These are phyloP conservation scores for Botrytis hyacinthi DNA, from an alignment of 2,329 filamentous ascomycete genomes.

Conservation along the genomic window DNA sequence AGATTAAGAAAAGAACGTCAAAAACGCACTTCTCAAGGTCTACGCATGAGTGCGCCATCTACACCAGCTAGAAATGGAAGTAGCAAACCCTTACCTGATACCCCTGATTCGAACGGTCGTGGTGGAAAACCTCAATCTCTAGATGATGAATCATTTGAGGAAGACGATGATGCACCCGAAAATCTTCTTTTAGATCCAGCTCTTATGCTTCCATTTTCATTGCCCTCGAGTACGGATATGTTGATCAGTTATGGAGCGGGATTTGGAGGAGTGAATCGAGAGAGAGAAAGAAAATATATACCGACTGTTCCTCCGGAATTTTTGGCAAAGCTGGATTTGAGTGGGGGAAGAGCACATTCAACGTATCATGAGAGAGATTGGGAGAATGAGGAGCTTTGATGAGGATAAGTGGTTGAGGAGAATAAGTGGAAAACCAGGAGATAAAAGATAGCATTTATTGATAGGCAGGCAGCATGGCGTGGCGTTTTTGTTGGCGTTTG, in stretches of 20 bases:
- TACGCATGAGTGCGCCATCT: constrained; percentile 41
- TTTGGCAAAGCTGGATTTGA: constrained; percentile 73
- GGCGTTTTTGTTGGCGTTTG: constrained; percentile 19
- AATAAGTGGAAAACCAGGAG: background rate
- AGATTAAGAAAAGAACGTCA: constrained; percentile 56
- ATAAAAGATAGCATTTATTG: constrained; percentile 20
- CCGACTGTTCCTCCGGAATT: constrained; percentile 94
- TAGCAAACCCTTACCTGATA: constrained; percentile 47
- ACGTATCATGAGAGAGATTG: constrained; percentile 64
- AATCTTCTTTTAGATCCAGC: constrained; percentile 83
- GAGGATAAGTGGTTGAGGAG: background rate
- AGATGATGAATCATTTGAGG: constrained; percentile 38
- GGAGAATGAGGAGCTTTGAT: constrained; percentile 58
- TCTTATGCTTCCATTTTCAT: constrained; percentile 88
- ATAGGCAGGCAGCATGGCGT: constrained; percentile 13
- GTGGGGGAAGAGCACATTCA: constrained; percentile 49
- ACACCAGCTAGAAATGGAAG: constrained; percentile 42
- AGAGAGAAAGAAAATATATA: constrained; percentile 91
- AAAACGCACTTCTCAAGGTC: constrained; percentile 46
- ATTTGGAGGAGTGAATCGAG: constrained; percentile 87
- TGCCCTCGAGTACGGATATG: constrained; percentile 97
- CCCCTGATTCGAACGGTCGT: constrained; percentile 43
- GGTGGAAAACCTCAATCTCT: constrained; percentile 31
- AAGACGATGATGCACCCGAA: constrained; percentile 68
- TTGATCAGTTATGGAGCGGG: constrained; percentile 91